Evolutionary conservation across 257 asterid species (phyloP).

Genomic region (Avicennia marina): DNA sequence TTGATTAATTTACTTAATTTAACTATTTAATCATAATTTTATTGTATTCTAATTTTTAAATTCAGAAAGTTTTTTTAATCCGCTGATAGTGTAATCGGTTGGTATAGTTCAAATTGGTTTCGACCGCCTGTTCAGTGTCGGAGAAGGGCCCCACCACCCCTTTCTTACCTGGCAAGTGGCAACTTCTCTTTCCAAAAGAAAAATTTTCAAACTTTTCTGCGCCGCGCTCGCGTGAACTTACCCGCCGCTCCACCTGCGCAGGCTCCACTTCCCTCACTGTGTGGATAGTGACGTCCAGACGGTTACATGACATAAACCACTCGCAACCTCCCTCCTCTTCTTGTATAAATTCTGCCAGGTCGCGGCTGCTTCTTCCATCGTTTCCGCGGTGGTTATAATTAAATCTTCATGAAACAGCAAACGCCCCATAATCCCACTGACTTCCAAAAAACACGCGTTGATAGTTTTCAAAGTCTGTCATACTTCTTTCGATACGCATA

Average conservation of each 20-base stretch:
- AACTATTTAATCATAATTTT: too few relatives aligned
- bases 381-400: constrained; percentile 27
- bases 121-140: too few relatives aligned
- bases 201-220: neutral
- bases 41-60: too few relatives aligned
- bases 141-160: constrained; percentile 21
- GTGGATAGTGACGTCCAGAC: neutral
- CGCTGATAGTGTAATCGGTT: too few relatives aligned
- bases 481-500: neutral
- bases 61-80: too few relatives aligned
- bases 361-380: constrained; percentile 19
- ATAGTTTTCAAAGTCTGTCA: neutral
- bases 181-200: neutral
- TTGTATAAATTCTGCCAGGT: constrained; percentile 8
- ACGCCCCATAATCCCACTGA: constrained; percentile 10
- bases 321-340: neutral
- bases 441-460: constrained; percentile 1
- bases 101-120: too few relatives aligned
- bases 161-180: constrained; percentile 20
- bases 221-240: constrained; percentile 12
- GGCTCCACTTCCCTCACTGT: neutral
- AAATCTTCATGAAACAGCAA: constrained; percentile 31
- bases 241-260: neutral
- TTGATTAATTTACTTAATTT: too few relatives aligned
- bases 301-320: constrained; percentile 17